Evolutionary conservation across 1,139 yeast genomes (phyloP), one percentile per base, ranked within the genome.

Genomic region (Saccharomycopsis phalli): DNA sequence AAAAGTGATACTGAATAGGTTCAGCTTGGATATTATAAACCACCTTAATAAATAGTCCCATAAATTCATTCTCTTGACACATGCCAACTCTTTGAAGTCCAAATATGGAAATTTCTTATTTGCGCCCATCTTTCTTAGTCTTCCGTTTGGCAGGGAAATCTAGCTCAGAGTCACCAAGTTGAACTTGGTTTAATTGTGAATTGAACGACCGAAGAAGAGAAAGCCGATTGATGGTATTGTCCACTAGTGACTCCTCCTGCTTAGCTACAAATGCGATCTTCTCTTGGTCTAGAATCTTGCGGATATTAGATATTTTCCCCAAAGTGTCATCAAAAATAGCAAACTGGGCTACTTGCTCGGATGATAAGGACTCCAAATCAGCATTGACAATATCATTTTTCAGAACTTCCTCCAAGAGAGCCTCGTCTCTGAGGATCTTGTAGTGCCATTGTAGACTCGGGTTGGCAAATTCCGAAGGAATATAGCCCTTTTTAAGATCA

Each of bases 361-460:
- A 37, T 31, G 17, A 40, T 4, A 10, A 26, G 8, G 10, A n/a
- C 31, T 28, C 33, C n/a, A n/a, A n/a, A n/a, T n/a, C n/a, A n/a
- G n/a, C n/a, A n/a, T n/a, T 47, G 13, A 31, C 19, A 32, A 45
- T 36, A 1, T 53, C 66, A 2, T 55, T 61, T 2, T 57, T 59
- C 2, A 62, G 60, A 13, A 68, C 58, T 45, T 74, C 81, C 13
- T 71, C 69, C 49, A 81, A 88, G 36, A 87, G 60, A 14, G 84
- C 67, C 46, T 76, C 74, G 43, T 82, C 81, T 51, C 79, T 78
- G 20, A 86, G 58, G 0, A 77, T 62, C 46, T 72, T 69, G 56
- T 76, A 80, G 52, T 78, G 81, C 64, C 75, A 78, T 45, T 75
- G 76, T 33, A 87, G 58, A 2, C 71, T 61, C 0, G 95, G 94